Percentiles rank a stretch among this genome's conserved stretches.
Evolutionary conservation across 805 yeast species (phyloP).

Genomic region (Lipomyces chichibuensis): DNA sequence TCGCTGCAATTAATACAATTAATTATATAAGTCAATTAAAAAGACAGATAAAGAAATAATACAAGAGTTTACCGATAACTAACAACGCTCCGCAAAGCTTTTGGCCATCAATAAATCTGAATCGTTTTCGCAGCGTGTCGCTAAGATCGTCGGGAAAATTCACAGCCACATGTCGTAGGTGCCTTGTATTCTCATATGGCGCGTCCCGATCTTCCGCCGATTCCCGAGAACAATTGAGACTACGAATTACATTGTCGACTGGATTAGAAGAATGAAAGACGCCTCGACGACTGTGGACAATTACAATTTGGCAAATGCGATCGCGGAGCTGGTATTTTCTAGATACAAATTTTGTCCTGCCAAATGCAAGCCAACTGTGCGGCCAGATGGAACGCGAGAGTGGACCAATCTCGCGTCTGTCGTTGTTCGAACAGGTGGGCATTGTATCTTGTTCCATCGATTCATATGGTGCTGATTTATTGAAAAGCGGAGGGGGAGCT

Average conservation of each 20-base stretch:
- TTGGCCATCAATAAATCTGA: too few species aligned
- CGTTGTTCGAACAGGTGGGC: conserved; percentile 44
- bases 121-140: too few species aligned
- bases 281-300: not conserved
- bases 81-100: too few species aligned
- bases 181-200: too few species aligned
- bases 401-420: conserved; percentile 85
- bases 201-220: too few species aligned
- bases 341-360: conserved; percentile 34
- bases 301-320: not conserved
- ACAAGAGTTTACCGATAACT: too few species aligned
- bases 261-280: not conserved
- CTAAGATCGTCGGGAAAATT: too few species aligned
- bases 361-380: conserved; percentile 60
- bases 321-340: conserved; percentile 14
- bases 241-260: too few species aligned
- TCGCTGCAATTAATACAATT: not conserved
- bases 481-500: not conserved
- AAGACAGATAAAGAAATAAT: too few species aligned
- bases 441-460: not conserved
- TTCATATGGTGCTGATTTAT: not conserved
- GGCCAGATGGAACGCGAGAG: conserved; percentile 70
- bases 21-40: not conserved
- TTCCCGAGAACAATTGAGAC: too few species aligned
- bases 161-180: too few species aligned